phyloP scores from a whole-genome alignment of 805 yeast species.

The Kluyveromyces dobzhanskii region DNA sequence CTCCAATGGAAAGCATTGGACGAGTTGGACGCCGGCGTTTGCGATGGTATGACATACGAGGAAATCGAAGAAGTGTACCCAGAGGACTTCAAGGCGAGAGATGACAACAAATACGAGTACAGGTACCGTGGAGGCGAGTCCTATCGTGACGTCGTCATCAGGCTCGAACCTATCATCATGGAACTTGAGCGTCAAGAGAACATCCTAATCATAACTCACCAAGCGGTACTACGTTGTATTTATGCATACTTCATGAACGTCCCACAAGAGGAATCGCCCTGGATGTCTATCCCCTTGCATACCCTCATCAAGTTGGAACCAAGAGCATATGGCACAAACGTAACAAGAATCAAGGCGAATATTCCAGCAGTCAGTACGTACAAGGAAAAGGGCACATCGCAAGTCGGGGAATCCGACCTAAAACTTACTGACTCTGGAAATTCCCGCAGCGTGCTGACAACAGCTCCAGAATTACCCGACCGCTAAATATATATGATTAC shows the following conservation, averaged over 20 bases:
- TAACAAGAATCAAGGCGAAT: slow-evolving; percentile 85
- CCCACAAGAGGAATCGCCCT: slow-evolving; percentile 94
- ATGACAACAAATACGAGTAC: slow-evolving; percentile 91
- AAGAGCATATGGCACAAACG: slow-evolving; percentile 84
- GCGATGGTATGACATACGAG: slow-evolving; percentile 95
- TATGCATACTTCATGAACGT: slow-evolving; percentile 98
- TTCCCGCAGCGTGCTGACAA: slow-evolving; percentile 16
- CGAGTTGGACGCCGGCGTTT: slow-evolving; percentile 94
- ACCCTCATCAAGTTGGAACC: slow-evolving; percentile 92
- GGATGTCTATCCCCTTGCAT: slow-evolving; percentile 98
- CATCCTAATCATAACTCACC: slow-evolving; percentile 92
- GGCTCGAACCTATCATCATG: slow-evolving; percentile 97
- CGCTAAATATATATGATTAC: too few relatives aligned
- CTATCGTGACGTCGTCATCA: slow-evolving; percentile 87
- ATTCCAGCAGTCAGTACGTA: slow-evolving; percentile 97
- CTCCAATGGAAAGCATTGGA: slow-evolving; percentile 95
- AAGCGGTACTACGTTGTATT: slow-evolving; percentile 91
- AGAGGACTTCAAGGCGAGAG: slow-evolving; percentile 92
- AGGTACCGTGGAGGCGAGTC: slow-evolving; percentile 97
- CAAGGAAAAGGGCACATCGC: slow-evolving; percentile 82
- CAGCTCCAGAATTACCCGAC: slow-evolving; percentile 11
- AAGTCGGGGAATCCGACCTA: slow-evolving; percentile 32
- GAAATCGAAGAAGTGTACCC: slow-evolving; percentile 82
- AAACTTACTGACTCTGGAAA: slow-evolving; percentile 7
- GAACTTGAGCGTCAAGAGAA: slow-evolving; percentile 96